phyloP scores from a whole-genome alignment of 208 protist species.

The Wallacemonas sp. region DNA sequence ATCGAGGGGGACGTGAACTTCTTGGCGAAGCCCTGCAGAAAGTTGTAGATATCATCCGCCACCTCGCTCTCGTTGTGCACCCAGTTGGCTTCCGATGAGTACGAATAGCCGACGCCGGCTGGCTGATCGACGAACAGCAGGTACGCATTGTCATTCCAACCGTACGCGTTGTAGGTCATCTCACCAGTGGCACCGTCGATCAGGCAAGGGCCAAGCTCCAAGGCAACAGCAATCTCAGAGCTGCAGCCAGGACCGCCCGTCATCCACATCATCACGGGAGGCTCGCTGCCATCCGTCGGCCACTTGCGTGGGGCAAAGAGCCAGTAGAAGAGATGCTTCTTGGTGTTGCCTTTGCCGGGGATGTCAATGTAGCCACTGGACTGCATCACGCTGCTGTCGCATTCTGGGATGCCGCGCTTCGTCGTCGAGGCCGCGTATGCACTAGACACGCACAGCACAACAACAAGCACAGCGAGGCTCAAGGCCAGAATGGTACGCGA shows the following conservation, averaged over 20 bases:
- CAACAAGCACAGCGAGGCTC: neutral
- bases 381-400: slow-evolving; percentile 56
- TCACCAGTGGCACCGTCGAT: slow-evolving; percentile 53
- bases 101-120: slow-evolving; percentile 88
- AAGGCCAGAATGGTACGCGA: neutral
- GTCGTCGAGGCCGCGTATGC: neutral
- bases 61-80: slow-evolving; percentile 70
- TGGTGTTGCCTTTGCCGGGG: slow-evolving; percentile 33
- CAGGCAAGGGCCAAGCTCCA: slow-evolving; percentile 83
- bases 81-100: slow-evolving; percentile 46
- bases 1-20: slow-evolving; percentile 39
- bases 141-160: slow-evolving; percentile 32
- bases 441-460: neutral
- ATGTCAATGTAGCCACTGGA: slow-evolving; percentile 81
- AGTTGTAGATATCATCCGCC: slow-evolving; percentile 88
- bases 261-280: slow-evolving; percentile 88
- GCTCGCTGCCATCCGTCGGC: slow-evolving; percentile 33
- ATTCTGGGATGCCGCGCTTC: slow-evolving; percentile 16
- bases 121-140: slow-evolving; percentile 93
- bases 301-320: slow-evolving; percentile 63
- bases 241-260: slow-evolving; percentile 92
- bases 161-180: slow-evolving; percentile 54
- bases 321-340: slow-evolving; percentile 93
- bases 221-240: slow-evolving; percentile 58
- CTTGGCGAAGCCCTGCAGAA: slow-evolving; percentile 74